Evolutionary conservation across 225 moss, liverwort and hornwort species (phyloP), one percentile per base, ranked within the genome.

Genomic region (Pleurozium schreberi): DNA sequence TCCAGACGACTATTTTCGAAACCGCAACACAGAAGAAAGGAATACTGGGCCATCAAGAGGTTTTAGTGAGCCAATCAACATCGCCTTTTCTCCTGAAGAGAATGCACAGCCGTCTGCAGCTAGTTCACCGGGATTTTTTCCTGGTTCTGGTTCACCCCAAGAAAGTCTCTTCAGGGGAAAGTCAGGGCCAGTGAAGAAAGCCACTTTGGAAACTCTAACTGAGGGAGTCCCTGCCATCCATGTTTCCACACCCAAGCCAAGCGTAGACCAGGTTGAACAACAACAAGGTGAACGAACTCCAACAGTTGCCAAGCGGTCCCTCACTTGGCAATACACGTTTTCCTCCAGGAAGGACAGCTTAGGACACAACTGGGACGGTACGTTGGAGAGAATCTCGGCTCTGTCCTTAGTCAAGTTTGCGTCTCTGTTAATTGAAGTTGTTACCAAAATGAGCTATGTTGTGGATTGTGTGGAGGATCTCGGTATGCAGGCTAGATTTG

Each of bases 371-470:
- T 97, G 94, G 92, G 96, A 97, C 63, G 96, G 97, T 27, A 93
- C 97, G 34, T 88, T 96, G 16, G 97, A 97, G 92, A 93, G 98
- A 91, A 96, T 98, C 86, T 98, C 98, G 42, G 97, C 96, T 20
- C 88, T 98, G 81, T 98, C 98, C 8, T 91, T 98, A 19, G 98
- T 98, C 67, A 98, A 97, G 89, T 98, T 98, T 84, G 96, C 97
- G 14, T 96, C 98, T 49, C 83, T 98, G 77, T 86, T 98, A 61
- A 98, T 98, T 59, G 98, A 98, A 93, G 93, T 97, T 50, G 98
- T 98, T 9, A 95, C 97, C 22, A 98, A 98, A 85, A 92, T 98
- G 96, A 93, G 94, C 62, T 98, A 94, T 49, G 94, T 98, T 21
- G 97, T 97, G 27, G 92, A 92, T 66, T 93, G 94, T 83, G 96